A percentile compares a stretch with the other conserved stretches of the same genome.
phyloP scores from a whole-genome alignment of 306 rosid species.

The Cicer arietinum region DNA sequence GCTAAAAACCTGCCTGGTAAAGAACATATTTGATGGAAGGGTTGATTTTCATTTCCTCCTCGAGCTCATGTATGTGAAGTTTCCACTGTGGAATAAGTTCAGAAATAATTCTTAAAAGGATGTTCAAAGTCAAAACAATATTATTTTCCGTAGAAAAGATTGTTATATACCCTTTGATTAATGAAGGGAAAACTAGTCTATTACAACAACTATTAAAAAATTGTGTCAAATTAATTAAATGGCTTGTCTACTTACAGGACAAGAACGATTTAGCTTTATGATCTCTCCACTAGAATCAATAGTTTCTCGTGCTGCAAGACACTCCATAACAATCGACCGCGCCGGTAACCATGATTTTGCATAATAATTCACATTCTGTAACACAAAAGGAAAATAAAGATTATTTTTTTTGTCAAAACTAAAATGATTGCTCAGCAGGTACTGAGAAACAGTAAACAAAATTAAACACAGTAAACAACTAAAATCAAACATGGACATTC shows the following conservation, averaged over 20 bases:
- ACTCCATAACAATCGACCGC: slow-evolving; percentile 55
- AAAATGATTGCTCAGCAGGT: not conserved
- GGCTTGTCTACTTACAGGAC: slow-evolving; percentile 57
- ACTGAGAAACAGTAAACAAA: not conserved
- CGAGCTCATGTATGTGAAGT: slow-evolving; percentile 70
- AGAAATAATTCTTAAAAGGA: slow-evolving; percentile 13
- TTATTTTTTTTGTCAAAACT: not conserved
- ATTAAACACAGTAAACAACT: not conserved
- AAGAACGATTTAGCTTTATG: slow-evolving; percentile 52
- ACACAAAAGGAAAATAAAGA: not conserved
- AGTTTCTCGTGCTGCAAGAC: slow-evolving; percentile 56
- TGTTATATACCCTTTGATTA: not conserved
- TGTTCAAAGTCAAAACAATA: slow-evolving; percentile 27
- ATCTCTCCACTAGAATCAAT: slow-evolving; percentile 63
- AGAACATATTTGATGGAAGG: slow-evolving; percentile 65
- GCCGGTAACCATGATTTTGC: slow-evolving; percentile 66
- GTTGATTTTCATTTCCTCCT: slow-evolving; percentile 63
- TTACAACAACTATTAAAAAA: not conserved
- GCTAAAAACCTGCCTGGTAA: slow-evolving; percentile 49
- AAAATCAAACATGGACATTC: not conserved
- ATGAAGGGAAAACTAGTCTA: slow-evolving; percentile 8
- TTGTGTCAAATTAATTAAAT: not conserved
- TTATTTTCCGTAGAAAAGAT: slow-evolving; percentile 11
- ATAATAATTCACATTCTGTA: slow-evolving; percentile 56
- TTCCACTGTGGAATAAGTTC: slow-evolving; percentile 56